A percentile compares a stretch with the other conserved stretches of the same genome.
phyloP scores from a whole-genome alignment of 2,329 filamentous ascomycete genomes.

The Stemphylium lycopersici region DNA sequence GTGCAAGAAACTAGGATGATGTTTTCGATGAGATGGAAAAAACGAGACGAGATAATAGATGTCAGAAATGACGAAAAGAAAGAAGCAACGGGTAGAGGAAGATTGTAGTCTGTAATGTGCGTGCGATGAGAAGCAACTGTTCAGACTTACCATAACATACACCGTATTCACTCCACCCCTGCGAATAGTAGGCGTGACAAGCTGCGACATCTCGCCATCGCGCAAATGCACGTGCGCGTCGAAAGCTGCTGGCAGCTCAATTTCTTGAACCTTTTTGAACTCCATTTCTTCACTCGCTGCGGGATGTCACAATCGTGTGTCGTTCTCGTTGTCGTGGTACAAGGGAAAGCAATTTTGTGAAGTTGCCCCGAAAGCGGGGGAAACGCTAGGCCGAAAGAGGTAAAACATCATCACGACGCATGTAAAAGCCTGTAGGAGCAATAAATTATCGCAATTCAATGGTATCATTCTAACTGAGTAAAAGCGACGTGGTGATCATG shows the following conservation, averaged over 20 bases:
- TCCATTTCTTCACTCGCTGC: slow-evolving; percentile 29
- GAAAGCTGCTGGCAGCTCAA: slow-evolving; percentile 56
- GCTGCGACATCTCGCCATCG: slow-evolving; percentile 59
- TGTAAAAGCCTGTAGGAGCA: neutral
- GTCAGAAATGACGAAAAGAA: neutral
- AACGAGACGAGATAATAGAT: neutral
- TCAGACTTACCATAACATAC: slow-evolving; percentile 57
- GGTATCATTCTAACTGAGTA: neutral
- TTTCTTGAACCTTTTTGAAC: slow-evolving; percentile 51
- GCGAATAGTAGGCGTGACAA: slow-evolving; percentile 58
- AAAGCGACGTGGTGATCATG: neutral
- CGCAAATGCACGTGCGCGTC: slow-evolving; percentile 61
- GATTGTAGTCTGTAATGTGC: too few species aligned
- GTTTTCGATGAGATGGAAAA: too few species aligned
- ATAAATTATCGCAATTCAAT: too few species aligned
- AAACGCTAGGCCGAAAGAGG: slow-evolving; percentile 1
- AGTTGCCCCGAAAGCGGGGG: slow-evolving; percentile 2
- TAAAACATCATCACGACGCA: neutral
- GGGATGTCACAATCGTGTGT: neutral
- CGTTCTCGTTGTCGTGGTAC: neutral
- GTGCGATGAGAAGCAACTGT: too few species aligned
- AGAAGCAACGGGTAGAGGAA: neutral
- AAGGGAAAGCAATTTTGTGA: slow-evolving; percentile 4
- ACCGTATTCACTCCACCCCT: slow-evolving; percentile 60
- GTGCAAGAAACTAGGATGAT: too few species aligned